Base-by-base conservation (phyloP, 2,329 filamentous ascomycete genomes). In the Volutella citrinella region DNA sequence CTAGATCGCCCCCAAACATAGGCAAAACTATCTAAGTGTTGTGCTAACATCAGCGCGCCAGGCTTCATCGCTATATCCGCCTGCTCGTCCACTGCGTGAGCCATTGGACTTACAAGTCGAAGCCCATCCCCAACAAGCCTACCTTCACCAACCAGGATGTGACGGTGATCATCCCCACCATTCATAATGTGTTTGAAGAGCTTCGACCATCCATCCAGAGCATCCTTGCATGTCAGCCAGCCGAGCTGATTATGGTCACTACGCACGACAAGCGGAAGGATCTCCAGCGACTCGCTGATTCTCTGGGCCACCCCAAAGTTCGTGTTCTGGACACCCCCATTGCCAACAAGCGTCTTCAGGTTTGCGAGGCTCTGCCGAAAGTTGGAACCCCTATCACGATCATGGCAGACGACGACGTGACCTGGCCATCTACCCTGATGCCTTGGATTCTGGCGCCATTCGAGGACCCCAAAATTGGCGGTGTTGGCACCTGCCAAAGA, bases 331-430 rank as follows among this genome's bases (percentile, higher is more conserved):
- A 78, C 45, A 86, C 89, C 19, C 73, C 77, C 41, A 90, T 95
- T 57, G 89, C 91, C 49, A 97, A 97, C 69, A 97, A 97, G 70
- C 84, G 91, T 35, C 80, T 91, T 14, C 91, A 97, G 62, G 89
- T 97, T 57, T 94, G 88, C 61, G 79, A 88, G 57, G 91, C 89
- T 5, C 86, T 97, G 29, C 89, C 90, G 14, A 78, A 87, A 48
- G 88, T 96, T 38, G 74, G 70, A 48, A 96, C 91, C 0, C 68
- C 75, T 32, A 89, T 97, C 56, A 95, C 87, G 22, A 78, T 97
- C 52, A 88, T 97, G 69, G 89, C 90, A 17, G 91, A 97, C 58
- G 91, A 97, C 63, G 91, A 97, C 60, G 91, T 97, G 43, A 89
- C 85, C 51, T 95, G 91, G 85, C 90, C 90, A 5, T 71, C 74